Evolutionary conservation across 2,329 filamentous ascomycete genomes (phyloP), one percentile per base, ranked within the genome.

Genomic region (Metarhizium anisopliae): DNA sequence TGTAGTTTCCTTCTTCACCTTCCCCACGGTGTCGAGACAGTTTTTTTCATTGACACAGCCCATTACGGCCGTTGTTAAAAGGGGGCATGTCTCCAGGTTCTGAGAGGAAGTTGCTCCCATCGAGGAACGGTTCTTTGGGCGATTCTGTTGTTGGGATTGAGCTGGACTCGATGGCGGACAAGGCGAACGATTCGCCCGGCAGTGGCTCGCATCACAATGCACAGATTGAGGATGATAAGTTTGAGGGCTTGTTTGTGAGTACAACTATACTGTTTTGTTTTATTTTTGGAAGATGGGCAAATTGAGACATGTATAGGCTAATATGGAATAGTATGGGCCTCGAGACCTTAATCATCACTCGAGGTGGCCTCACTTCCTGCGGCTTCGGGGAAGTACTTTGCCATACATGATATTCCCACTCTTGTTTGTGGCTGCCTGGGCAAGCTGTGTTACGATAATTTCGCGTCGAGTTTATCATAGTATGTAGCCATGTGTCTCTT

Each of bases 381-480:
- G n/a, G 14, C 52, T 53, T 36, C 52, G 32, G 5, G 52, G 52
- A 16, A 53, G 52, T 53, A 29, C 49, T 5, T 2, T 53, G 52
- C 52, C 52, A 8, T 40, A 49, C 30, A 49, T 53, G 52, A 53
- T 53, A 35, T 49, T 53, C 35, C 52, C 51, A 6, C 29, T 53
- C 13, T 1, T 32, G 14, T 47, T 53, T 36, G 45, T 49, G 40
- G 52, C 29, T 20, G 42, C 16, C 14, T 53, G 42, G 52, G 29
- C 42, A 2, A 53, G 38, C 6, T n/a, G 13, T 30, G 45, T 53
- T 36, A 53, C 52, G 1, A 6, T 20, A 1, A 49, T 32, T 20
- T 47, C 40, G 14, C 30, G 18, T 10, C 40, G 16, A 16, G 38
- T 47, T 18, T 4, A 25, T 3, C 7, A 30, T 20, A 29, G 51